Base-by-base conservation (phyloP, 208 protist species). In the Trypanosoma platydactyli region DNA sequence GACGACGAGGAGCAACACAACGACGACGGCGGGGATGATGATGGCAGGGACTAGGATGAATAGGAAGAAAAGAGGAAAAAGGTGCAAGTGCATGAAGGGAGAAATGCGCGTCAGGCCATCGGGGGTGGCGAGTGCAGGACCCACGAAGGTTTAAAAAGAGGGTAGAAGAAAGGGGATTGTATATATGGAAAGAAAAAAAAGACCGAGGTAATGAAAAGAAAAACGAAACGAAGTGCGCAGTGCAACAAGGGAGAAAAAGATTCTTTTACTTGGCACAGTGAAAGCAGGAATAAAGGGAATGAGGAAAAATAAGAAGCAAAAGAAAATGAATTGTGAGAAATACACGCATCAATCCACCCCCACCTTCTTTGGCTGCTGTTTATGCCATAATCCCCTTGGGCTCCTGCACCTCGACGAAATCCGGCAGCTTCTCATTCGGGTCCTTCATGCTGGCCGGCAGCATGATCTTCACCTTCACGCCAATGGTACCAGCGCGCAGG, bases 391-490 rank as follows among this genome's bases (percentile, higher is more conserved):
- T 65, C 13, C 44, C 63, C 64, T 76, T 76, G 40, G 63, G 85
- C 72, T 91, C 84, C 59, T 88, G 73, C 50, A 94, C 79, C 55
- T 82, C 91, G 77, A 94, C 83, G 29, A 90, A 82, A 72, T 94
- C 88, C 54, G 88, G 88, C 52, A 94, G 83, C 53, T 64, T 50
- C 73, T 91, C 77, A 41, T 78, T 70, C 51, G 76, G 66, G 20
- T 77, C 84, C 60, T 59, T 71, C 72, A 49, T 71, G 58, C 65
- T 78, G 3, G 69, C 76, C 24, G 98, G 97, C 15, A 99, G 89
- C 98, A 99, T 99, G 81, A 99, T 99, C 73, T 94, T 96, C 67
- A 99, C 98, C 73, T 98, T 97, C 57, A 99, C 92, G 84, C 99
- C 99, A 63, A 99, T 92, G 60, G 98, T 90, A 83, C 98, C 98